These are phyloP conservation scores for Phaeosphaeria sp. DNA, from an alignment of 2,329 filamentous ascomycete genomes.

Conservation along the genomic window DNA sequence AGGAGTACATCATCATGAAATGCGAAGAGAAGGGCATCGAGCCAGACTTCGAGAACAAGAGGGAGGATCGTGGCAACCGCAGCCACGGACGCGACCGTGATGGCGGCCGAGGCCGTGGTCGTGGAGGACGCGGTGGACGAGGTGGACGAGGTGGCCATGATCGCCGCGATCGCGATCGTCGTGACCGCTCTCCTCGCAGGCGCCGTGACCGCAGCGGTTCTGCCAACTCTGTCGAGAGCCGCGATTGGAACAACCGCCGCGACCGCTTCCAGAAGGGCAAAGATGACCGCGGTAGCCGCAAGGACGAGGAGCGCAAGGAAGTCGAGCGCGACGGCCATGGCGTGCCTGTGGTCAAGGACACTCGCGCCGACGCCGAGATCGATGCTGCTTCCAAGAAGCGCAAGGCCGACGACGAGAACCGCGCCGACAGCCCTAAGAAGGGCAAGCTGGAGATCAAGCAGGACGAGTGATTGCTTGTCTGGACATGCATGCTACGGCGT, in stretches of 20 bases:
- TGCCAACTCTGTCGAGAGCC: slow-evolving; percentile 25
- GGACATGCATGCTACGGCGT: slow-evolving; percentile 17
- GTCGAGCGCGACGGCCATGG: slow-evolving; percentile 34
- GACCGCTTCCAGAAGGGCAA: slow-evolving; percentile 45
- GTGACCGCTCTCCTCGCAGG: slow-evolving; percentile 25
- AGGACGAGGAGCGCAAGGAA: slow-evolving; percentile 25
- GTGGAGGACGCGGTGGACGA: slow-evolving; percentile 36
- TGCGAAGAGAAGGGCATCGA: slow-evolving; percentile 55
- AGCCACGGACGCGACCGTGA: slow-evolving; percentile 36
- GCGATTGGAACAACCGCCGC: slow-evolving; percentile 39
- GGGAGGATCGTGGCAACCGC: slow-evolving; percentile 35
- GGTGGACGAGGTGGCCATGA: slow-evolving; percentile 28
- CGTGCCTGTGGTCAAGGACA: slow-evolving; percentile 36
- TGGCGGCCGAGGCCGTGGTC: slow-evolving; percentile 37
- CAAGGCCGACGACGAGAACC: slow-evolving; percentile 37
- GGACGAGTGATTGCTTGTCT: slow-evolving; percentile 27
- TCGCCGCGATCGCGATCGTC: slow-evolving; percentile 38
- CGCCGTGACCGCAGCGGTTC: slow-evolving; percentile 32
- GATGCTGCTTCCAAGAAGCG: slow-evolving; percentile 38
- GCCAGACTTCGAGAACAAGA: slow-evolving; percentile 45
- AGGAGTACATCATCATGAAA: slow-evolving; percentile 72
- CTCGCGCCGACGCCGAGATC: slow-evolving; percentile 20
- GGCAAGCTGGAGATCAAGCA: slow-evolving; percentile 46
- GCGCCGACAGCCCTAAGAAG: slow-evolving; percentile 36
- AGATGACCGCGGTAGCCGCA: slow-evolving; percentile 26